phyloP scores from a whole-genome alignment of 495 filamentous ascomycete genomes.

The Polyplosphaeria fusca region DNA sequence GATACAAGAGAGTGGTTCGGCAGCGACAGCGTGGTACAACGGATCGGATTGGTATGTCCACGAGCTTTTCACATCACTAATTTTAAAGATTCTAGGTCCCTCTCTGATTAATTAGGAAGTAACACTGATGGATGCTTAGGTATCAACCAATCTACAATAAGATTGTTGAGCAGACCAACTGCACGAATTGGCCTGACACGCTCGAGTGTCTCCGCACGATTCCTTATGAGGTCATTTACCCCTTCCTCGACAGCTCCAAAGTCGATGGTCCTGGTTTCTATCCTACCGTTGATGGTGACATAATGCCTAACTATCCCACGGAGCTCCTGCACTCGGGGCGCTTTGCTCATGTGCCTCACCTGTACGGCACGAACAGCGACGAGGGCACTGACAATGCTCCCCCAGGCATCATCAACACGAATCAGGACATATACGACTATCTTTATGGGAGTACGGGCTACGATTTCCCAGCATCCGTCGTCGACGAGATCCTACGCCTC shows the following conservation, averaged over 20 bases:
- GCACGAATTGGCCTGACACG: conserved; percentile 27
- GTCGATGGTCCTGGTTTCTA: conserved; percentile 33
- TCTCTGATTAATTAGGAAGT: too few relatives aligned
- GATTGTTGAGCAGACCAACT: conserved; percentile 29
- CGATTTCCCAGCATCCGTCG: conserved; percentile 24
- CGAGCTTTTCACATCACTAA: too few relatives aligned
- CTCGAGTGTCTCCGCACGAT: conserved; percentile 31
- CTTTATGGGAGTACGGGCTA: conserved; percentile 27
- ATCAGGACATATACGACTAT: conserved; percentile 25
- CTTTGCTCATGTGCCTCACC: conserved; percentile 33
- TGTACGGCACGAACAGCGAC: conserved; percentile 32
- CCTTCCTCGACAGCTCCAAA: conserved; percentile 29
- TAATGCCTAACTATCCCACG: conserved; percentile 33
- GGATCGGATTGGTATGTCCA: conserved; percentile 32
- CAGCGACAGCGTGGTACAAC: conserved; percentile 34
- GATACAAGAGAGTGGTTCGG: conserved; percentile 32
- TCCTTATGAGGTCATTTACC: conserved; percentile 28
- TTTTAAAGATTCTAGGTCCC: too few relatives aligned
- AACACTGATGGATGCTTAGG: too few relatives aligned
- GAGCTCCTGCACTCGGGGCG: conserved; percentile 25
- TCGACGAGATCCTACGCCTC: conserved; percentile 26
- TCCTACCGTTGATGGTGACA: conserved; percentile 34
- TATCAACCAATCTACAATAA: conserved; percentile 35
- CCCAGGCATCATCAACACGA: conserved; percentile 26
- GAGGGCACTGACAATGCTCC: conserved; percentile 35